Evolutionary conservation across 2,329 filamentous ascomycete species (phyloP).

Genomic region (Teratosphaeria destructans): DNA sequence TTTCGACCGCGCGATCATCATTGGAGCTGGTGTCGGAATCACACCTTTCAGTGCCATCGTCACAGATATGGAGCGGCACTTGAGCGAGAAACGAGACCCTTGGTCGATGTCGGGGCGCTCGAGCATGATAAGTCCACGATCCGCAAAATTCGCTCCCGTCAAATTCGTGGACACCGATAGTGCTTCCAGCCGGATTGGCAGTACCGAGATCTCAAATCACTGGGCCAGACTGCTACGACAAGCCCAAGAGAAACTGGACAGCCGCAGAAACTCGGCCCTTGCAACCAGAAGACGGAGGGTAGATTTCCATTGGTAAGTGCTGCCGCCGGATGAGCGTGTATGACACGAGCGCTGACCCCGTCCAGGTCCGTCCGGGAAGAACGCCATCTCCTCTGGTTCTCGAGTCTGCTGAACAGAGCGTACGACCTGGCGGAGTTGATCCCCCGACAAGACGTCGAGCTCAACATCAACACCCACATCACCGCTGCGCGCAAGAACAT

Average conservation of each 20-base stretch:
- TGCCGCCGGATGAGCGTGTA: neutral
- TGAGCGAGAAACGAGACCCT: slow-evolving; percentile 12
- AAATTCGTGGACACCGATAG: neutral
- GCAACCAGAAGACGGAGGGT: neutral
- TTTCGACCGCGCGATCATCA: slow-evolving; percentile 46
- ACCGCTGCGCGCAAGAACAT: slow-evolving; percentile 46
- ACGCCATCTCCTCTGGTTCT: slow-evolving; percentile 49
- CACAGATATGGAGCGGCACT: slow-evolving; percentile 40
- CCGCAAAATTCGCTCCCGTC: neutral
- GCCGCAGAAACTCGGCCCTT: no score
- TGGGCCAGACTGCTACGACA: no score
- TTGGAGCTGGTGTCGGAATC: slow-evolving; percentile 48
- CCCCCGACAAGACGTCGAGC: slow-evolving; percentile 33
- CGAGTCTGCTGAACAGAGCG: slow-evolving; percentile 44
- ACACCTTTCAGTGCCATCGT: slow-evolving; percentile 50
- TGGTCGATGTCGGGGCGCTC: slow-evolving; percentile 7
- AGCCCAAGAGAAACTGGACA: no score
- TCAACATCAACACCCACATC: slow-evolving; percentile 47
- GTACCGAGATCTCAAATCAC: no score
- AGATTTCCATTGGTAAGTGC: neutral
- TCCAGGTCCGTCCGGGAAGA: slow-evolving; percentile 51
- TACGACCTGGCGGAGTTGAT: slow-evolving; percentile 30
- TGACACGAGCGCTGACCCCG: slow-evolving; percentile 39
- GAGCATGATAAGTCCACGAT: neutral
- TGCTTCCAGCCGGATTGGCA: no score